phyloP scores from a whole-genome alignment of 2,329 filamentous ascomycete species.

The Sphaerulina musiva region DNA sequence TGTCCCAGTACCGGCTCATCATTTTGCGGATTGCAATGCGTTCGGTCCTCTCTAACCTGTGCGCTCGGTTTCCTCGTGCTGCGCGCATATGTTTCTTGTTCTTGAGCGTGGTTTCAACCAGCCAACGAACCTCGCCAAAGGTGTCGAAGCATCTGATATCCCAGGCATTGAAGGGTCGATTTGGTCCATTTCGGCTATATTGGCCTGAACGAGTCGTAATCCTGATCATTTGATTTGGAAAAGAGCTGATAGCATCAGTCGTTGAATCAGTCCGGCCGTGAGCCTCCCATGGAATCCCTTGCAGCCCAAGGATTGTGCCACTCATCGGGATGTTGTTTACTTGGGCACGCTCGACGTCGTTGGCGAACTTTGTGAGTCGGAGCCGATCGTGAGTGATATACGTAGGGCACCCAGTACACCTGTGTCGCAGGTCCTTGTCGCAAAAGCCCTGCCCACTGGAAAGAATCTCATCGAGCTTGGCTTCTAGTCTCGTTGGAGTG shows the following conservation, averaged over 20 bases:
- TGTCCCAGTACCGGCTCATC: conserved; percentile 66
- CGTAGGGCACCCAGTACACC: conserved; percentile 49
- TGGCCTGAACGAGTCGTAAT: conserved; percentile 15
- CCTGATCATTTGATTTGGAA: conserved; percentile 38
- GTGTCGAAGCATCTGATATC: background rate
- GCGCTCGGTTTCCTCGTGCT: conserved; percentile 26
- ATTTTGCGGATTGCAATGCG: conserved; percentile 53
- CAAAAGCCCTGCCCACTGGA: conserved; percentile 52
- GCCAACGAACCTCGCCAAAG: conserved; percentile 39
- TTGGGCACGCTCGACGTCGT: conserved; percentile 49
- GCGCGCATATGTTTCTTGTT: conserved; percentile 36
- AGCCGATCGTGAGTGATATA: conserved; percentile 53
- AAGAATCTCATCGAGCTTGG: conserved; percentile 33
- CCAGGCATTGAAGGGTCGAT: conserved; percentile 23
- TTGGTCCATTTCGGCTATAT: conserved; percentile 35
- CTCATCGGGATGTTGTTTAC: conserved; percentile 52
- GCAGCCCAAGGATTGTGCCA: conserved; percentile 57
- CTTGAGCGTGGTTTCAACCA: conserved; percentile 46
- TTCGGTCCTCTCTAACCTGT: conserved; percentile 17
- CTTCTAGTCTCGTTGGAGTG: conserved; percentile 18
- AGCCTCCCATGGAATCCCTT: conserved; percentile 45
- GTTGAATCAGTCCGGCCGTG: conserved; percentile 24
- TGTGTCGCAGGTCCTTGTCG: conserved; percentile 48
- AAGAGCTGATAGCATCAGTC: conserved; percentile 16
- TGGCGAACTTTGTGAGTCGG: conserved; percentile 55